Base-by-base conservation (phyloP, 148 eudicot genomes). In the Chenopodium berlandieri region DNA sequence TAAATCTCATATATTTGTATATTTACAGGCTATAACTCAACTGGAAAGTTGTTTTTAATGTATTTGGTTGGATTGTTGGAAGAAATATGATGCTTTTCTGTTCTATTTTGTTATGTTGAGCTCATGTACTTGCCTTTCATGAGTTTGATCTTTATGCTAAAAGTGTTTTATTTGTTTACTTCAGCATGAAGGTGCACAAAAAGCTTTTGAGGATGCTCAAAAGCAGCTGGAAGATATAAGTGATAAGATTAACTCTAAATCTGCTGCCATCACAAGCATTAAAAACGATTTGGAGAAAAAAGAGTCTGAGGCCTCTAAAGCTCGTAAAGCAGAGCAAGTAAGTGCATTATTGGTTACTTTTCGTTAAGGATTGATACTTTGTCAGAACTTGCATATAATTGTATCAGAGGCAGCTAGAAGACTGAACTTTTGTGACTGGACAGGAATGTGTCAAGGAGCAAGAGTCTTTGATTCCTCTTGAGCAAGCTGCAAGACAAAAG, bases 401-500 rank as follows among this genome's bases (percentile, higher is more conserved):
- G 4, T 30, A 40, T 75, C 8, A 47, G 54, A 74, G 63, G 12
- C 76, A 40, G 70, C 46, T 64, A 64, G 73, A 73, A 48, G 31
- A 71, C 27, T 75, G 75, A 75, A 56, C 17, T 81, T n/a, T 62
- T 73, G 64, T 73, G 75, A 52, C 71, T 79, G 27, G 77, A 86
- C 89, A 96, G 99, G 92, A 89, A 78, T 91, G 89, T 79, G 73
- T 91, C 47, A 88, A 90, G 62, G 97, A 96, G 81, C 99, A 96
- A 87, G 97, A 92, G 72, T 76, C 85, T 78, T 81, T 92, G 63
- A 89, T 88, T 80, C 91, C 93, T 73, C 92, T 88, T 75, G 99
- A 96, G 85, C 98, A 91, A 84, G 91, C 90, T 77, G 95, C 97
- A 52, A 91, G 99, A 72, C 98, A 92, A 89, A 92, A 90, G 86